phyloP scores from a whole-genome alignment of 495 filamentous ascomycete species.

The Clohesyomyces aquaticus region DNA sequence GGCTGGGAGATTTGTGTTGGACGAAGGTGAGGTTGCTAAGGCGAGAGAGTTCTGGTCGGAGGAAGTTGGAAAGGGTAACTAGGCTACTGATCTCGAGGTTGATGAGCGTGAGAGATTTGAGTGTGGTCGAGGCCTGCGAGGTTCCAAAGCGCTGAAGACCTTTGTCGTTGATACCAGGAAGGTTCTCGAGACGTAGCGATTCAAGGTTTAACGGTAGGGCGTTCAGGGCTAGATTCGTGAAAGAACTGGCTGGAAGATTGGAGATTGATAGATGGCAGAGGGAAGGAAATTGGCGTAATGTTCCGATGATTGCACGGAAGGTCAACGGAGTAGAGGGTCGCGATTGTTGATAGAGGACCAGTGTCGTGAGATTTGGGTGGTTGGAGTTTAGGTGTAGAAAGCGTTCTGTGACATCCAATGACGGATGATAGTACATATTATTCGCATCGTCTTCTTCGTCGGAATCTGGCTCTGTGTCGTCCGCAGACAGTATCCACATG shows the following conservation, averaged over 20 bases:
- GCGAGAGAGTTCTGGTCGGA: slow-evolving; percentile 54
- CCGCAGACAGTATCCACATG: slow-evolving; percentile 66
- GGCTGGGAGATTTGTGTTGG: slow-evolving; percentile 15
- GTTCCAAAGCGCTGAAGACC: slow-evolving; percentile 74
- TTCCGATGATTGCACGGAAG: slow-evolving; percentile 62
- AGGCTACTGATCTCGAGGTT: slow-evolving; percentile 86
- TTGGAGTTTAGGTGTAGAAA: slow-evolving; percentile 72
- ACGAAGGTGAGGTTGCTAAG: slow-evolving; percentile 50
- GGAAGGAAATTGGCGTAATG: slow-evolving; percentile 67
- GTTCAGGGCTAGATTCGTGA: slow-evolving; percentile 70
- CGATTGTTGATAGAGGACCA: slow-evolving; percentile 70
- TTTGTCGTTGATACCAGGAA: slow-evolving; percentile 74
- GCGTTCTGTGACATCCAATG: slow-evolving; percentile 64
- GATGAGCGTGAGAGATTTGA: slow-evolving; percentile 56
- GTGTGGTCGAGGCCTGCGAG: slow-evolving; percentile 14
- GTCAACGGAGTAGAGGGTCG: slow-evolving; percentile 51
- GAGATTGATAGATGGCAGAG: slow-evolving; percentile 77
- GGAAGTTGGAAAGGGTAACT: slow-evolving; percentile 79
- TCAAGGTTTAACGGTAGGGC: slow-evolving; percentile 68
- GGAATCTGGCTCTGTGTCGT: slow-evolving; percentile 48
- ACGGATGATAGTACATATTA: slow-evolving; percentile 55
- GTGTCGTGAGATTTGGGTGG: slow-evolving; percentile 72
- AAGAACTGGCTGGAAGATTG: slow-evolving; percentile 69
- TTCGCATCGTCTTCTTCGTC: slow-evolving; percentile 41
- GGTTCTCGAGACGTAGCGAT: slow-evolving; percentile 73